Evolutionary conservation across 1,284 basidiomycete genomes (phyloP).

Genomic region (Naganishia sp.): DNA sequence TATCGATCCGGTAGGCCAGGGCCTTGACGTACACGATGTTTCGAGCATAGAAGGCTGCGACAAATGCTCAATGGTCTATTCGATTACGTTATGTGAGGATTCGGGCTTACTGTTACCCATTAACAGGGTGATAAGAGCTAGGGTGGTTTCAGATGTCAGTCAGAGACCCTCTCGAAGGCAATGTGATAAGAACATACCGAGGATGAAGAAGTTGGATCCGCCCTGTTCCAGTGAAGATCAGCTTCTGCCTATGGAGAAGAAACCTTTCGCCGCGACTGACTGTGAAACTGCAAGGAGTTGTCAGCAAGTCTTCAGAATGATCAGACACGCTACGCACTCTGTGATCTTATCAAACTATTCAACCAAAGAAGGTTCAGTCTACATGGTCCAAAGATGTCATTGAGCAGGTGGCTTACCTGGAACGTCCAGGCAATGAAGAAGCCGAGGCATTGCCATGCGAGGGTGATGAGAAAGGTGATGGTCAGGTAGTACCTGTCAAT

Average conservation of each 20-base stretch:
- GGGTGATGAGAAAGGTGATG: constrained; percentile 67
- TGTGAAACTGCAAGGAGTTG: constrained; percentile 35
- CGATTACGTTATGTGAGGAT: constrained; percentile 58
- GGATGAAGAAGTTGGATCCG: constrained; percentile 69
- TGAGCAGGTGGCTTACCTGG: constrained; percentile 47
- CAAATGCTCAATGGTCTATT: neutral
- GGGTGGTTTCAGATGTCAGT: neutral
- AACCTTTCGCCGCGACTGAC: constrained; percentile 21
- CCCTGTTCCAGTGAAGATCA: constrained; percentile 32
- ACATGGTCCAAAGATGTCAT: neutral
- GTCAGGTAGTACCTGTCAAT: constrained; percentile 68
- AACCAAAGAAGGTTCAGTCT: neutral
- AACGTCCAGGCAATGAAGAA: constrained; percentile 70
- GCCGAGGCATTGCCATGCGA: constrained; percentile 66
- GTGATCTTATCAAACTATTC: constrained; percentile 70
- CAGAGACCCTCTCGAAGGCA: neutral
- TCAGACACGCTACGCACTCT: constrained; percentile 50
- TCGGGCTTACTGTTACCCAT: constrained; percentile 44
- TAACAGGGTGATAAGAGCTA: constrained; percentile 51
- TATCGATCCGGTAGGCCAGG: neutral
- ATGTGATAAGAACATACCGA: constrained; percentile 53
- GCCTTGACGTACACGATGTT: constrained; percentile 55
- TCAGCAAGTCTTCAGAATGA: constrained; percentile 61
- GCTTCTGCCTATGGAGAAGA: no score
- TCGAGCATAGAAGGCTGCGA: constrained; percentile 62